phyloP scores from a whole-genome alignment of 805 yeast genomes.

The Pichia insulana region DNA sequence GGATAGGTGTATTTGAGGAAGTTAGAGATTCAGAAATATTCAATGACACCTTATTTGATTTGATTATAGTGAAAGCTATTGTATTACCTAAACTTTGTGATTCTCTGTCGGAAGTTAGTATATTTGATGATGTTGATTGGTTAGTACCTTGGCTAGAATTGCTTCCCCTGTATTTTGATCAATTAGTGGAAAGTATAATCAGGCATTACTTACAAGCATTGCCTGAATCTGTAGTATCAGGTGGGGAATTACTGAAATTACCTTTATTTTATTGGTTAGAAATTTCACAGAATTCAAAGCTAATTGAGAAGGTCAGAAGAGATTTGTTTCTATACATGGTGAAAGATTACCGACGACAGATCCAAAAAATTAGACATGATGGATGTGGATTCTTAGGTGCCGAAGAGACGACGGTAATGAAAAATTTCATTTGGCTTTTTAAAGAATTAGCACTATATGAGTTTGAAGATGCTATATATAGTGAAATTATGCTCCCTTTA shows the following conservation, averaged over 20 bases:
- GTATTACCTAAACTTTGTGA: conserved; percentile 32
- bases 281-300: neutral
- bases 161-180: neutral
- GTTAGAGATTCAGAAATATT: conserved; percentile 5
- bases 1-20: conserved; percentile 27
- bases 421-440: neutral
- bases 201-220: neutral
- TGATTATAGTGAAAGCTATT: conserved; percentile 10
- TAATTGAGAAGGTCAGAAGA: neutral
- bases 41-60: neutral
- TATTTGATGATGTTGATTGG: conserved; percentile 12
- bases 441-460: neutral
- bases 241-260: neutral
- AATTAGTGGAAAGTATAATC: conserved; percentile 2
- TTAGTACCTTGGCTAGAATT: neutral
- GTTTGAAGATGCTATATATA: neutral
- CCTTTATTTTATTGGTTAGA: neutral
- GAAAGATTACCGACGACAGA: neutral
- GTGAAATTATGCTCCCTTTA: neutral
- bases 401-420: neutral
- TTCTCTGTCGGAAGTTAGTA: conserved; percentile 19
- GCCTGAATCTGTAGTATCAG: neutral
- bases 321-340: neutral
- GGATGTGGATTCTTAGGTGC: neutral
- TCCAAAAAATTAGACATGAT: neutral